phyloP scores from a whole-genome alignment of 2,329 filamentous ascomycete genomes.

The Metarhizium robertsii region DNA sequence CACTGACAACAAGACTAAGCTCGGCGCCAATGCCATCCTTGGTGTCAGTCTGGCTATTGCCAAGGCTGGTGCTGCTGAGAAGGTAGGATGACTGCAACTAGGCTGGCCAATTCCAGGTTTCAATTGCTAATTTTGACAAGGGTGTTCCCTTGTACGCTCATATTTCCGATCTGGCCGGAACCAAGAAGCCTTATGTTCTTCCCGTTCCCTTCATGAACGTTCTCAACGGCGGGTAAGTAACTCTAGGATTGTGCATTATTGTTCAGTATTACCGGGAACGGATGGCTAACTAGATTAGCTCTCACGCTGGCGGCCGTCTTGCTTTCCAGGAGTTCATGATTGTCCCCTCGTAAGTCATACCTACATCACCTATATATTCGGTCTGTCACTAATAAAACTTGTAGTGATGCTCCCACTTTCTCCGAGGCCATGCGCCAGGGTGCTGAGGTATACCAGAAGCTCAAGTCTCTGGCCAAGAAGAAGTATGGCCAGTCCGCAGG shows the following conservation, averaged over 20 bases:
- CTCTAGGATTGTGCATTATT: background rate
- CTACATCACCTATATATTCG: background rate
- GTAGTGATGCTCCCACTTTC: slow-evolving; percentile 76
- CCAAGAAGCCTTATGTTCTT: slow-evolving; percentile 86
- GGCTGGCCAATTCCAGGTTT: slow-evolving; percentile 6
- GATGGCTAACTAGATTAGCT: slow-evolving; percentile 37
- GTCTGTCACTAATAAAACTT: slow-evolving; percentile 8
- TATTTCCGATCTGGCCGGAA: slow-evolving; percentile 77
- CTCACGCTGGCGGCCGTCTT: slow-evolving; percentile 92
- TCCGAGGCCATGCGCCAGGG: slow-evolving; percentile 93
- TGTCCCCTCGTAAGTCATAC: slow-evolving; percentile 57
- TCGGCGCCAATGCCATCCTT: slow-evolving; percentile 82
- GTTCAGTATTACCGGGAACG: background rate
- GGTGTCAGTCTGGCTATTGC: slow-evolving; percentile 77
- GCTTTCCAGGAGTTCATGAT: slow-evolving; percentile 98
- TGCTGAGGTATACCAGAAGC: slow-evolving; percentile 94
- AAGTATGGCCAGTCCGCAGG: slow-evolving; percentile 98
- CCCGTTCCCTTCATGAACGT: slow-evolving; percentile 93
- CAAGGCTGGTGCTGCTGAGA: slow-evolving; percentile 84
- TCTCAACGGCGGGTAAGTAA: slow-evolving; percentile 60
- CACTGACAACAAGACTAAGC: slow-evolving; percentile 76
- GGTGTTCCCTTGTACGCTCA: slow-evolving; percentile 79
- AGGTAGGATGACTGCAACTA: slow-evolving; percentile 33
- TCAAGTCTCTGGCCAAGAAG: slow-evolving; percentile 97
- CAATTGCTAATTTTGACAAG: slow-evolving; percentile 22